A percentile compares a stretch with the other conserved stretches of the same genome.
Evolutionary conservation across 257 asterid species (phyloP).

Genomic region (Penstemon barbatus): DNA sequence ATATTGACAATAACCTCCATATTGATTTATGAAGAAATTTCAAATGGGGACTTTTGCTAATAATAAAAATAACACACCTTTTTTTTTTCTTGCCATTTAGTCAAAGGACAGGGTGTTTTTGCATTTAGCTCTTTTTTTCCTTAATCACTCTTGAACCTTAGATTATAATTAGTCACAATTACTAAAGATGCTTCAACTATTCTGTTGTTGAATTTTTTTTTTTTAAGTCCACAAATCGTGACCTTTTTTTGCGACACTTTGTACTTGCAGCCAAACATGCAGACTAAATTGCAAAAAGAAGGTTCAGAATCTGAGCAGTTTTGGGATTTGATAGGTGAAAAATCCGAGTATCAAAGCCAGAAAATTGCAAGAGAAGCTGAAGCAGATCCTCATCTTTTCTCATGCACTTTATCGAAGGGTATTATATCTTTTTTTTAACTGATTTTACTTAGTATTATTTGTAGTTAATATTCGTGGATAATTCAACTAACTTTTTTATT

Average conservation of each 20-base stretch:
- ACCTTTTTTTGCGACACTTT: constrained; percentile 16
- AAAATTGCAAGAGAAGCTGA: constrained; percentile 51
- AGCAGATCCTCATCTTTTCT: constrained; percentile 74
- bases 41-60: too few species aligned
- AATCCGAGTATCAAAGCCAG: constrained; percentile 59
- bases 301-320: constrained; percentile 77
- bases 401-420: constrained; percentile 54
- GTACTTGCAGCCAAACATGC: constrained; percentile 65
- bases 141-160: too few species aligned
- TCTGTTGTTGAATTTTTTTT: neutral
- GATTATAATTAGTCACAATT: neutral
- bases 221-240: neutral
- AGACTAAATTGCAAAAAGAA: constrained; percentile 69
- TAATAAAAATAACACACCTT: neutral
- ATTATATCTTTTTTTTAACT: constrained; percentile 24
- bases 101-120: neutral
- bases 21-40: too few species aligned
- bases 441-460: constrained; percentile 8
- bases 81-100: neutral
- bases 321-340: constrained; percentile 73
- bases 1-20: too few species aligned
- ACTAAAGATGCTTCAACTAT: neutral
- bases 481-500: constrained; percentile 45
- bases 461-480: constrained; percentile 1
- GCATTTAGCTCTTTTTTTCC: too few species aligned